phyloP scores from a whole-genome alignment of 176 grass and related monocot genomes.

The Zizania latifolia region DNA sequence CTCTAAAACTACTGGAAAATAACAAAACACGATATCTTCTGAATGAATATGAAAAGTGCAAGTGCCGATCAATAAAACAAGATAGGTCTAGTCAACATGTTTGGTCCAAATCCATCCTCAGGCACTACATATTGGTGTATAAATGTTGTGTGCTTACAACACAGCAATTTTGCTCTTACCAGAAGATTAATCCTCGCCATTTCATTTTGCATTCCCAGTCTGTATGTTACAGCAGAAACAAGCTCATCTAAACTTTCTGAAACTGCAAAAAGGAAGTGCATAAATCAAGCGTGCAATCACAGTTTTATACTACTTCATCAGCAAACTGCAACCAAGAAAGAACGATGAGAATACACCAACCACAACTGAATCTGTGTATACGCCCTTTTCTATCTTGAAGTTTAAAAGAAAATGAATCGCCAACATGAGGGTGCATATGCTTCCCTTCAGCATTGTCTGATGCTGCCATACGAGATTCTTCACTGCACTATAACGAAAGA shows the following conservation, averaged over 20 bases:
- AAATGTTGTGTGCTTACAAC: not conserved
- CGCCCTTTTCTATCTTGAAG: conserved; percentile 46
- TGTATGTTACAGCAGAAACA: conserved; percentile 42
- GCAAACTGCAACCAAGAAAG: not conserved
- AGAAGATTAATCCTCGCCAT: conserved; percentile 45
- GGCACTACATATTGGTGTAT: not conserved
- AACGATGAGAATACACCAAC: conserved; percentile 35
- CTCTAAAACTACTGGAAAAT: not conserved
- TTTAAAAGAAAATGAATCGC: conserved; percentile 54
- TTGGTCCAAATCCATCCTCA: not conserved
- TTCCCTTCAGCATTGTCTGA: conserved; percentile 42
- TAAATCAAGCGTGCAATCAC: not conserved
- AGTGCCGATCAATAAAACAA: not conserved
- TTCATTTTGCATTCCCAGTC: conserved; percentile 37
- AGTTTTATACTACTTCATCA: not conserved
- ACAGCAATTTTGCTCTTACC: conserved; percentile 33
- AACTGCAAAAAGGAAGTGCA: conserved; percentile 21
- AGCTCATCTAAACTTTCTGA: conserved; percentile 60
- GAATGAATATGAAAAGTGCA: not conserved
- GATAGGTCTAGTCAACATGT: not conserved
- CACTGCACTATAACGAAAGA: conserved; percentile 38
- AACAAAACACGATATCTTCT: not conserved
- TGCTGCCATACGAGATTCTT: conserved; percentile 34
- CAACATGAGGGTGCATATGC: conserved; percentile 42
- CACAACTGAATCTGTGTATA: conserved; percentile 66